Evolutionary conservation across 2,329 filamentous ascomycete species (phyloP).

Genomic region (Pseudopyricularia javanii): DNA sequence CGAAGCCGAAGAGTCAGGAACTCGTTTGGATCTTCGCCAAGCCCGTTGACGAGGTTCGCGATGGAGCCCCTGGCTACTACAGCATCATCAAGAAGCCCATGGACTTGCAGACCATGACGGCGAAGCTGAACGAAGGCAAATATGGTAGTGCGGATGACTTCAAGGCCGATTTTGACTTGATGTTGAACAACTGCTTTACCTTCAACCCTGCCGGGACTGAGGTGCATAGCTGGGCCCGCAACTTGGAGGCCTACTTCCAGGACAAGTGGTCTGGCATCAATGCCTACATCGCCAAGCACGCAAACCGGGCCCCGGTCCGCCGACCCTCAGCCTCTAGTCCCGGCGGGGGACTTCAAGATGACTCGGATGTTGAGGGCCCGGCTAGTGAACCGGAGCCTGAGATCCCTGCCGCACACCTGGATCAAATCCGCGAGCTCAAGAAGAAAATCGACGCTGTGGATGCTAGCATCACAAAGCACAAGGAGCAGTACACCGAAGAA

Average conservation of each 20-base stretch:
- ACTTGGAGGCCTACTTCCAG: slow-evolving; percentile 65
- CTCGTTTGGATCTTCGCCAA: slow-evolving; percentile 65
- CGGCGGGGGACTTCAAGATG: slow-evolving; percentile 56
- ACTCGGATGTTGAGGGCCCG: slow-evolving; percentile 61
- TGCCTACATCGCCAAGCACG: neutral
- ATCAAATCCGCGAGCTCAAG: slow-evolving; percentile 12
- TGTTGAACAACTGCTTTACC: slow-evolving; percentile 80
- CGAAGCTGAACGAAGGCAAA: slow-evolving; percentile 64
- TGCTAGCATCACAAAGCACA: slow-evolving; percentile 36
- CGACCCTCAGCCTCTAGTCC: slow-evolving; percentile 43
- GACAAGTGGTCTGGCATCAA: slow-evolving; percentile 55
- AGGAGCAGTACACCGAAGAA: slow-evolving; percentile 17
- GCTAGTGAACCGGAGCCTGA: slow-evolving; percentile 52
- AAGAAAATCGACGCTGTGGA: slow-evolving; percentile 33
- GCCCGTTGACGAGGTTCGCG: slow-evolving; percentile 84
- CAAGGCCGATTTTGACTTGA: slow-evolving; percentile 67
- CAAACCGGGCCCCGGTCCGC: neutral
- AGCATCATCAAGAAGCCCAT: slow-evolving; percentile 94
- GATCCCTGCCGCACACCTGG: slow-evolving; percentile 30
- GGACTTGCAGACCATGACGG: slow-evolving; percentile 75
- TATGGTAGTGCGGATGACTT: slow-evolving; percentile 80
- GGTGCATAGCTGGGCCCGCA: slow-evolving; percentile 42
- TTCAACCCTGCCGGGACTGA: slow-evolving; percentile 51
- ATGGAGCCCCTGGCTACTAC: slow-evolving; percentile 89
- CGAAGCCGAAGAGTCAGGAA: slow-evolving; percentile 56